Conservation (phyloP, 345 rosid species). For the Pseudoturritis turrita region DNA sequence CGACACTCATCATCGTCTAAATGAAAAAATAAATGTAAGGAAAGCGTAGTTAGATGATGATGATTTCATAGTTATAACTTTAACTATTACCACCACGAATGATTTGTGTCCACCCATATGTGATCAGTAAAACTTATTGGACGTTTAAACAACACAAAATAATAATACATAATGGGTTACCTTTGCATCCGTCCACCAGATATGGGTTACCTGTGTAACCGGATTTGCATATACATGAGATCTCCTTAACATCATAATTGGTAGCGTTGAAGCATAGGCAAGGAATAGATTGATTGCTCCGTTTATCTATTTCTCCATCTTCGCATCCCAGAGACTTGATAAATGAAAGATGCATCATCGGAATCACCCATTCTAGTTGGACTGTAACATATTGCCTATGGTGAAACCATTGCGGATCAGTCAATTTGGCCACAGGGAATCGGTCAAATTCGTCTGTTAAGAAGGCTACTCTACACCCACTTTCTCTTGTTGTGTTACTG, state of each 20-base stretch:
- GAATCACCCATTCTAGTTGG: too few relatives aligned
- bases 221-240: background rate
- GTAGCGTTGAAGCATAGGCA: too few relatives aligned
- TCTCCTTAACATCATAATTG: background rate
- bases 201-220: slow-evolving; percentile 38
- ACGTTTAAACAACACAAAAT: too few relatives aligned
- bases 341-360: too few relatives aligned
- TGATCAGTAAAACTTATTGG: too few relatives aligned
- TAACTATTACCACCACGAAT: too few relatives aligned
- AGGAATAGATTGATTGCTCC: too few relatives aligned
- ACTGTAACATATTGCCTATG: background rate
- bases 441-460: background rate
- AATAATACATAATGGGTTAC: slow-evolving; percentile 17
- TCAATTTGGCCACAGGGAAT: background rate
- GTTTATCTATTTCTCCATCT: too few relatives aligned
- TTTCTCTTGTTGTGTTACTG: background rate
- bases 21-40: background rate
- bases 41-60: background rate
- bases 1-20: slow-evolving; percentile 3
- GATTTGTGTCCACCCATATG: too few relatives aligned
- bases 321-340: background rate
- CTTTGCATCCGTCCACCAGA: slow-evolving; percentile 14
- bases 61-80: too few relatives aligned
- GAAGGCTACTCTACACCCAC: slow-evolving; percentile 10
- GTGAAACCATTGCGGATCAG: background rate